Evolutionary conservation across 2,329 filamentous ascomycete species (phyloP).

Genomic region (Proliferodiscus dingleyae): DNA sequence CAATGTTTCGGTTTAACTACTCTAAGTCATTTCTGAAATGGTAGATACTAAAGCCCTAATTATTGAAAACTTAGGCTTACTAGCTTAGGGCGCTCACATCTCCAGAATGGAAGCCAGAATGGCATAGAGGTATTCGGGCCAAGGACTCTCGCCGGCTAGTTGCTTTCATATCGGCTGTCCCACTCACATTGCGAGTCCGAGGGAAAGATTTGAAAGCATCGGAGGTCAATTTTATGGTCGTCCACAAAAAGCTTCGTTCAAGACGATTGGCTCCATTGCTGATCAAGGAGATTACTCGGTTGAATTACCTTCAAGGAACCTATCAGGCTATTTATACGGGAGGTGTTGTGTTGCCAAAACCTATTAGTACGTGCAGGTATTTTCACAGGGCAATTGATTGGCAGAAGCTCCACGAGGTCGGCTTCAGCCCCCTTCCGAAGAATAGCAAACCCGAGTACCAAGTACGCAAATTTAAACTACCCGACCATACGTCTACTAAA

Average conservation of each 20-base stretch:
- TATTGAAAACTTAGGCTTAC: slow-evolving; percentile 16
- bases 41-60: slow-evolving; percentile 42
- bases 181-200: slow-evolving; percentile 76
- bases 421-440: slow-evolving; percentile 82
- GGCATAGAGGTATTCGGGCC: slow-evolving; percentile 91
- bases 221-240: slow-evolving; percentile 97
- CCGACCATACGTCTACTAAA: slow-evolving; percentile 64
- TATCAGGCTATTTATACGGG: slow-evolving; percentile 97
- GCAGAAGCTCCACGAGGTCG: slow-evolving; percentile 91
- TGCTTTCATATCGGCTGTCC: slow-evolving; percentile 92
- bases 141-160: slow-evolving; percentile 80
- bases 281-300: slow-evolving; percentile 94
- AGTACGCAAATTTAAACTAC: slow-evolving; percentile 79
- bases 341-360: slow-evolving; percentile 84
- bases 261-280: slow-evolving; percentile 90
- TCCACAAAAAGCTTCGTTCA: slow-evolving; percentile 94
- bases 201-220: slow-evolving; percentile 70
- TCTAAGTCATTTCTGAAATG: slow-evolving; percentile 84
- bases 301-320: slow-evolving; percentile 79
- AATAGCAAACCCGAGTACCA: slow-evolving; percentile 83
- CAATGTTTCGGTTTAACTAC: slow-evolving; percentile 98
- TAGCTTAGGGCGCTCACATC: slow-evolving; percentile 77
- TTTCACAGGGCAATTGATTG: slow-evolving; percentile 92
- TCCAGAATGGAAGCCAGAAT: slow-evolving; percentile 88
- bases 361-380: slow-evolving; percentile 89